Evolutionary conservation across 495 filamentous ascomycete species (phyloP).

Genomic region (Neurospora cerealis): DNA sequence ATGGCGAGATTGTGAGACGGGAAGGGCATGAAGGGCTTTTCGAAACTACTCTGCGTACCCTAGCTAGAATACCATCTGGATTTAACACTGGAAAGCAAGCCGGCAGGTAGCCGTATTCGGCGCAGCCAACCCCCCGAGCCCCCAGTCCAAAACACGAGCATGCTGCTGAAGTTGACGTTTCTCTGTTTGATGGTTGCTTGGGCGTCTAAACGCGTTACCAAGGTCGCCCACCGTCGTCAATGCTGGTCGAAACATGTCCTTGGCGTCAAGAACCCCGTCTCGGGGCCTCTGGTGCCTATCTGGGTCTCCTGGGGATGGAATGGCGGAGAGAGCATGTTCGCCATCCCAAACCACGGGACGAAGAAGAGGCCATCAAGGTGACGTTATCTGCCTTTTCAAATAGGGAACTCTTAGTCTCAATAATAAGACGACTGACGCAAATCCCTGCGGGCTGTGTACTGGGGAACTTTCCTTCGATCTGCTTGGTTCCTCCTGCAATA

Average conservation of each 20-base stretch:
- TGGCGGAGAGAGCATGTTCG: background rate
- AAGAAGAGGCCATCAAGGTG: background rate
- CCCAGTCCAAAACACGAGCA: background rate
- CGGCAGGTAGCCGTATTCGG: background rate
- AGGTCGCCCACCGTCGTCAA: slow-evolving; percentile 19
- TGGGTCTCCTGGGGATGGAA: background rate
- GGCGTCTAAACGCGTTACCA: slow-evolving; percentile 21
- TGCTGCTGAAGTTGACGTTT: slow-evolving; percentile 2
- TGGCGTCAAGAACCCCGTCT: slow-evolving; percentile 15
- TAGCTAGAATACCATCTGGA: background rate
- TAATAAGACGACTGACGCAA: background rate
- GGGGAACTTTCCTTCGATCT: background rate
- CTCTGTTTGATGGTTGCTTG: slow-evolving; percentile 41
- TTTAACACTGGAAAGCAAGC: background rate
- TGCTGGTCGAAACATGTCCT: slow-evolving; percentile 24
- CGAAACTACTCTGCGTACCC: background rate
- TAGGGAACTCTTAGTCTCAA: background rate
- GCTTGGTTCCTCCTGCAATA: slow-evolving; percentile 4
- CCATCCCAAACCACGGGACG: background rate
- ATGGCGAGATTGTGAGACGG: background rate
- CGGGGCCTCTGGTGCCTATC: background rate
- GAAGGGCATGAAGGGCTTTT: background rate
- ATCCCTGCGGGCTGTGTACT: background rate
- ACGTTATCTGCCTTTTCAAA: background rate
- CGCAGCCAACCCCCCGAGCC: background rate